These are phyloP conservation scores for Straminergon stramineum DNA, from an alignment of 225 moss, liverwort and hornwort species.

Conservation along the genomic window DNA sequence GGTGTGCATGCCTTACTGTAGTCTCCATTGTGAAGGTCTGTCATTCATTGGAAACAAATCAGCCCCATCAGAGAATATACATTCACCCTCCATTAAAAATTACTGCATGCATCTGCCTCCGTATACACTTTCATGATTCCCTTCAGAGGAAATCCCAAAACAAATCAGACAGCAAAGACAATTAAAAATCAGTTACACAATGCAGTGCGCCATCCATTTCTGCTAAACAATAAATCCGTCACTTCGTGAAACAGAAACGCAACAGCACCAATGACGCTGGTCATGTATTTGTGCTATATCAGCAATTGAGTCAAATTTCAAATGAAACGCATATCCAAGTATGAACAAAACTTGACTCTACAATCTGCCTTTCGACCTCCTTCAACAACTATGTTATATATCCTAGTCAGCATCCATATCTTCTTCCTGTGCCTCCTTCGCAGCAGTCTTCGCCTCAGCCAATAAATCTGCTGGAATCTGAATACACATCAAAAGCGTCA, in stretches of 20 bases:
- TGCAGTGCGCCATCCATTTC: background rate
- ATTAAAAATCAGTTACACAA: background rate
- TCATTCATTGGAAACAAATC: background rate
- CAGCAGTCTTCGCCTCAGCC: constrained; percentile 77
- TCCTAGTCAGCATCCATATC: constrained; percentile 95
- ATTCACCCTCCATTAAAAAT: background rate
- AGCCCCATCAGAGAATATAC: background rate
- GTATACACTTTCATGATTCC: background rate
- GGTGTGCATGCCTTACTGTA: background rate
- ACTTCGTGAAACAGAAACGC: background rate
- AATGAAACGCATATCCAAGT: background rate
- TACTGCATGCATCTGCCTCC: background rate
- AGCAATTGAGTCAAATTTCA: constrained; percentile 7
- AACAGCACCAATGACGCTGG: background rate
- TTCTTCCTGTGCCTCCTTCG: constrained; percentile 95
- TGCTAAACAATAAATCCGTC: background rate
- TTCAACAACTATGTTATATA: background rate
- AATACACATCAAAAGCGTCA: background rate
- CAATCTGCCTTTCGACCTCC: background rate
- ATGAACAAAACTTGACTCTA: constrained; percentile 4
- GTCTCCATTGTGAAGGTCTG: background rate
- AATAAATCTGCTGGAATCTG: constrained; percentile 60
- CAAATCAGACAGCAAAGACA: background rate
- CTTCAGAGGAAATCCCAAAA: background rate
- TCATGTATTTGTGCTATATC: background rate